Base-by-base conservation (phyloP, 2,329 filamentous ascomycete genomes). In the Nannizzia gypsea region DNA sequence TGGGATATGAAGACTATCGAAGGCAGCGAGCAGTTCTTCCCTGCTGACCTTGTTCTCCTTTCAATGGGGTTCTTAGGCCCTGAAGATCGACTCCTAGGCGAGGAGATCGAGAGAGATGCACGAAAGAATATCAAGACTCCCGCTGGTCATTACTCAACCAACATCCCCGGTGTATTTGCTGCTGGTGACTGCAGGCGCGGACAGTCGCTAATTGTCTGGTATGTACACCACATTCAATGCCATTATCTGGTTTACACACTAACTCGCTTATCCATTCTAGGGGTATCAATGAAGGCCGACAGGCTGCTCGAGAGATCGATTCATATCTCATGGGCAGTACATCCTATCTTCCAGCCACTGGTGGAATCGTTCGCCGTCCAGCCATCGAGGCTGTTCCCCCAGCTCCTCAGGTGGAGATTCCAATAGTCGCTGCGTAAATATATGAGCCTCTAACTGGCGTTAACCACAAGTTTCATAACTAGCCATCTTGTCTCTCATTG, bases 1-100 rank as follows among this genome's bases (percentile, higher is more conserved):
- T 97, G 92, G 92, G 92, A 96, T 76, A 96, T 97, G 90, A 96
- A 96, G 82, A 92, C 95, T 74, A 81, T 95, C 34, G 91, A 96
- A 66, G 90, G 89, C 40, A 92, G 88, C 63, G 88, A 95, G 78
- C 85, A 96, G 72, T 95, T 95, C 81, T 96, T 96, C 87, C 90
- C 90, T 40, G 92, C 92, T 28, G 92, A 97, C 70, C 83, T 97
- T 44, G 91, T 97, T 50, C 83, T 96, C 50, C 80, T 97, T 56
- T 95, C 92, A 57, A 96, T 97, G 92, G 92, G 92, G 71, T 97
- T 97, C 86, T 77, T 96, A 64, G 92, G 92, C 8, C 91, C 91
- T 5, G 92, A 97, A 77, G 89, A 89, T 66, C 87, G 89, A 65
- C 85, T 95, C 42, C 81, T 96, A 44, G 90, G 89, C 57, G 86